These are phyloP conservation scores for Ustilago xerochloae DNA, from an alignment of 1,284 basidiomycete species.

Conservation along the genomic window DNA sequence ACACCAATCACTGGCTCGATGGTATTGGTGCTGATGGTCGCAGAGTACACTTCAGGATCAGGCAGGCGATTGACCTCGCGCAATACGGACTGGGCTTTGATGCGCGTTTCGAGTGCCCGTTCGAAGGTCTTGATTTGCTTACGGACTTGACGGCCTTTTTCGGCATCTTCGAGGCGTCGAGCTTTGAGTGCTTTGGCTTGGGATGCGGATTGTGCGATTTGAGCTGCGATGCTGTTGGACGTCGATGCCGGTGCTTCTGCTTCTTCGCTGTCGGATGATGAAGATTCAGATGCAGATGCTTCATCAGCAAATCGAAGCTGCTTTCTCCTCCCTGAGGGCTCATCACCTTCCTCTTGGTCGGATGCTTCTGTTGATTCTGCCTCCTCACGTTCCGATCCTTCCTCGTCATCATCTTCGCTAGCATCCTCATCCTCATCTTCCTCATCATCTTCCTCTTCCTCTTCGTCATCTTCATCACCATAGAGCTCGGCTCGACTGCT, in stretches of 20 bases:
- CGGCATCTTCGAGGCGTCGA: conserved; percentile 52
- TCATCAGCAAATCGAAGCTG: conserved; percentile 30
- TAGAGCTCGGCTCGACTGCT: conserved; percentile 55
- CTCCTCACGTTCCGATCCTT: neutral
- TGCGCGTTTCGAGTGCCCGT: conserved; percentile 55
- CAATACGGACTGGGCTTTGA: conserved; percentile 54
- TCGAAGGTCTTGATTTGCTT: conserved; percentile 61
- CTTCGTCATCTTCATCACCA: conserved; percentile 32
- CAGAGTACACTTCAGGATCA: conserved; percentile 14
- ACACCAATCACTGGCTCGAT: conserved; percentile 17
- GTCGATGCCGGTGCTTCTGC: conserved; percentile 15
- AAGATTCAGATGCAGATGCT: neutral
- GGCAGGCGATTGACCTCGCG: conserved; percentile 45
- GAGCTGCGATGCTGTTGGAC: conserved; percentile 43
- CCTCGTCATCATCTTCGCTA: conserved; percentile 20
- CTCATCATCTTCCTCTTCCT: conserved; percentile 18
- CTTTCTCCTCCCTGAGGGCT: conserved; percentile 21
- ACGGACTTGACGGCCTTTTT: conserved; percentile 56
- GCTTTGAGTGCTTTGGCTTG: conserved; percentile 52
- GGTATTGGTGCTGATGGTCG: conserved; percentile 3
- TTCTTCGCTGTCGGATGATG: conserved; percentile 1
- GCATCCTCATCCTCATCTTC: conserved; percentile 29
- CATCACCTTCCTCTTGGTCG: conserved; percentile 20
- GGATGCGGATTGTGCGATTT: conserved; percentile 38
- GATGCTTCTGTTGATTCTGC: too few relatives aligned